These are phyloP conservation scores for Starmera caribaea DNA, from an alignment of 805 yeast genomes.

Conservation along the genomic window DNA sequence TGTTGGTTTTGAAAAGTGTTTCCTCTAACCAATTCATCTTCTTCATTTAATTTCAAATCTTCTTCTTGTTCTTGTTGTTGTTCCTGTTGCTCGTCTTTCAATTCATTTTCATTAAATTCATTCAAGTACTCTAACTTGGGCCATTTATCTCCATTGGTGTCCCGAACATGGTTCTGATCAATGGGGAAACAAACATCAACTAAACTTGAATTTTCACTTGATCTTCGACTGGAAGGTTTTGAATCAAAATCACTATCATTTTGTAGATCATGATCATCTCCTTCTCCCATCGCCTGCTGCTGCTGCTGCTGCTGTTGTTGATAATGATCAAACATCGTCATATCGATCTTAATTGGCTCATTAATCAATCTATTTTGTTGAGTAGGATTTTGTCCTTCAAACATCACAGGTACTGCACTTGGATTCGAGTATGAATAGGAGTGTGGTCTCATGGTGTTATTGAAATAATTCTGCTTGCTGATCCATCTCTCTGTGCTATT, in stretches of 20 bases:
- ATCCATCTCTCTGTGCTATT: no score
- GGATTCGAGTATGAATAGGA: no score
- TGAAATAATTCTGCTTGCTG: no score
- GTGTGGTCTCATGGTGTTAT: no score
- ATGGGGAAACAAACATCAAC: constrained; percentile 91
- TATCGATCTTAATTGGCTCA: no score
- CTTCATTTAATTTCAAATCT: constrained; percentile 21
- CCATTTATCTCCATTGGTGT: constrained; percentile 41
- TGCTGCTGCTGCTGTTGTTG: background rate
- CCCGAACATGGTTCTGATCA: constrained; percentile 13
- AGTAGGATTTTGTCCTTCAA: no score
- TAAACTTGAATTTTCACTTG: constrained; percentile 56
- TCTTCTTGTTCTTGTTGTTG: no score
- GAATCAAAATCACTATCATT: constrained; percentile 25
- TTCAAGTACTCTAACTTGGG: constrained; percentile 73
- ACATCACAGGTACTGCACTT: no score
- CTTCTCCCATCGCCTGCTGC: constrained; percentile 2
- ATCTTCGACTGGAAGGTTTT: constrained; percentile 31
- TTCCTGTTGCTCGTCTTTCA: no score
- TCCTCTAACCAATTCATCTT: no score
- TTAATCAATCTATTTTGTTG: no score
- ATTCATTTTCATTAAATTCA: constrained; percentile 72
- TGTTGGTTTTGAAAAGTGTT: constrained; percentile 20
- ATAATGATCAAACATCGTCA: background rate
- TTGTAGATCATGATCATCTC: background rate